Evolutionary conservation across 768 basidiomycete species (phyloP), one percentile per base, ranked within the genome.

Genomic region (Phylloporus rhodoxanthus): DNA sequence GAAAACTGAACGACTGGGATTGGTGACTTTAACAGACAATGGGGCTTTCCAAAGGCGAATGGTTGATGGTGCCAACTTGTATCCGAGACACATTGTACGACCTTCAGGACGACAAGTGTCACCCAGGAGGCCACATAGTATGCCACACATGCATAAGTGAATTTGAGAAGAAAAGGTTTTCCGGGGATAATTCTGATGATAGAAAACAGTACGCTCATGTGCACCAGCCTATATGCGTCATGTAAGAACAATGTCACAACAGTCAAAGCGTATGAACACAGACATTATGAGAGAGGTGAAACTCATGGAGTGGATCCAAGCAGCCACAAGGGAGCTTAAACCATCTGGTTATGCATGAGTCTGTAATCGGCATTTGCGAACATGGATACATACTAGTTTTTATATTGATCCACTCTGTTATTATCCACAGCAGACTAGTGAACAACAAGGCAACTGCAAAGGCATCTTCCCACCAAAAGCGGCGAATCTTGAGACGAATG

Each of bases 401-500:
- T 7, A 26, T 4, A 6, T 6, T 26, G 25, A 26, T 26, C 25
- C 25, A 26, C 25, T 23, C 34, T 14, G 50, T 25, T 17, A 43
- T 38, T 5, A 60, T 19, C 55, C 50, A 60, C n/a, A 45, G 17
- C 6, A 50, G 25, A 19, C 59, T 45, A 21, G 43, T 48, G 26
- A 60, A 17, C 19, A 60, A 33, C 20, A 51, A 42, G 6, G 40
- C 7, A 15, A 20, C 28, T 13, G 59, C 59, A 53, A 53, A 60
- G 11, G 39, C 54, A 40, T 59, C 58, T 44, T 59, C 58, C 56
- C 50, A 57, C 57, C 57, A 57, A 29, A 57, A 57, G 15, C 57
- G 56, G 23, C 23, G 21, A 14, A 48, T 57, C 37, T 26, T 49
- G 37, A 60, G 29, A 21, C 58, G 58, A 29, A 60, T 47, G 15